phyloP scores from a whole-genome alignment of 139 green algal genomes.

The Micractinium conductrix region DNA sequence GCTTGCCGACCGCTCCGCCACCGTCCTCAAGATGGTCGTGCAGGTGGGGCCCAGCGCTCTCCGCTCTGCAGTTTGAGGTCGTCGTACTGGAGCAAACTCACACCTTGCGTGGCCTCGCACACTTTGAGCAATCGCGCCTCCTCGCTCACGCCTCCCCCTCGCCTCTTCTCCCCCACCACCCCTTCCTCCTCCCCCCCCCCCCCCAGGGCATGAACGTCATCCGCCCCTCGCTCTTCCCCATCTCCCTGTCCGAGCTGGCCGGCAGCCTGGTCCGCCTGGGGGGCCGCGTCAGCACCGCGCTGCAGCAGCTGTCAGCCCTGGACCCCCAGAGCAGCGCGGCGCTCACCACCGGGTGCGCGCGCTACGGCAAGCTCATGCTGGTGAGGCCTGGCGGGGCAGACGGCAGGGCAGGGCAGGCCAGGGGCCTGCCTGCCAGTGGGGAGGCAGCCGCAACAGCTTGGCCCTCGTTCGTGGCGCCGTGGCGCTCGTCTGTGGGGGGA shows the following conservation, averaged over 20 bases:
- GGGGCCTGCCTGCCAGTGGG: too few relatives aligned
- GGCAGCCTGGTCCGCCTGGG: conserved; percentile 43
- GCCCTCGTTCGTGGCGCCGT: too few relatives aligned
- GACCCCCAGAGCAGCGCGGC: not conserved
- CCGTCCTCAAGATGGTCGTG: conserved; percentile 70
- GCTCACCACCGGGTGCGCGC: conserved; percentile 12
- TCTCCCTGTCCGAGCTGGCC: conserved; percentile 67
- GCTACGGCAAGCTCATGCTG: conserved; percentile 23
- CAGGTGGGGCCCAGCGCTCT: too few relatives aligned
- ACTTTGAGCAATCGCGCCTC: too few relatives aligned
- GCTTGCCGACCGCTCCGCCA: conserved; percentile 61
- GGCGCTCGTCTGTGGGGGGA: too few relatives aligned
- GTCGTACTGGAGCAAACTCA: too few relatives aligned
- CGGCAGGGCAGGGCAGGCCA: not conserved
- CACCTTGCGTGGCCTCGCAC: too few relatives aligned
- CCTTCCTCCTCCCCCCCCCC: not conserved
- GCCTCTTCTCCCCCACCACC: too few relatives aligned
- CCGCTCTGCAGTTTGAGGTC: too few relatives aligned
- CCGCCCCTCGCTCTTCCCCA: conserved; percentile 56
- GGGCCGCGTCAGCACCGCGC: not conserved
- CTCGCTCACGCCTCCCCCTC: too few relatives aligned
- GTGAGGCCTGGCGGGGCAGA: not conserved
- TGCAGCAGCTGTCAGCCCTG: not conserved
- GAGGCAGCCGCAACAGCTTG: not conserved
- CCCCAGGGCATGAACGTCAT: conserved; percentile 25